Evolutionary conservation across 2,329 filamentous ascomycete genomes (phyloP).

Genomic region (Cladophialophora immunda): DNA sequence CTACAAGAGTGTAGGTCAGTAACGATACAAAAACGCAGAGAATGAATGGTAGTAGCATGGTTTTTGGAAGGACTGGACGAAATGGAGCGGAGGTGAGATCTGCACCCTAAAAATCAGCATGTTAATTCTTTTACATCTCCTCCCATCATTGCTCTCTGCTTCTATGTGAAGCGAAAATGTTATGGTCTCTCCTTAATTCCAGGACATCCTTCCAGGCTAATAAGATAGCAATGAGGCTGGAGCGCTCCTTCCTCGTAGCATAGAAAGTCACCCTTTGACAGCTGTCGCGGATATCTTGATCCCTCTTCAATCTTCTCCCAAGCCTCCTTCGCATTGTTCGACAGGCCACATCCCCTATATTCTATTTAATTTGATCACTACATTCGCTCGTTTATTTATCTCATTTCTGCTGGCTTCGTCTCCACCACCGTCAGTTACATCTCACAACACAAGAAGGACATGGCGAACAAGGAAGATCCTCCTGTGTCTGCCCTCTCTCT

Average conservation of each 20-base stretch:
- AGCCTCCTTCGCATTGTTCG: background rate
- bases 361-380: background rate
- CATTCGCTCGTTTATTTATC: background rate
- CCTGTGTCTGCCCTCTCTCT: background rate
- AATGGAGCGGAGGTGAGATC: background rate
- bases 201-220: background rate
- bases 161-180: background rate
- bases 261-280: background rate
- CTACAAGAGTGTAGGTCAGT: background rate
- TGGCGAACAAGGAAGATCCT: background rate
- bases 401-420: background rate
- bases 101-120: background rate
- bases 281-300: background rate
- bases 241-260: background rate
- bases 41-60: background rate
- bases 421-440: background rate
- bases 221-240: background rate
- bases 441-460: background rate
- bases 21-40: background rate
- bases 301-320: background rate
- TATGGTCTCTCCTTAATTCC: background rate
- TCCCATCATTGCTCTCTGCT: background rate
- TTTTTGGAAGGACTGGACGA: background rate
- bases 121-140: background rate
- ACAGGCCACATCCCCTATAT: background rate